Evolutionary conservation across 1,284 basidiomycete species (phyloP), one percentile per base, ranked within the genome.

Genomic region (Apiotrichum gamsii): DNA sequence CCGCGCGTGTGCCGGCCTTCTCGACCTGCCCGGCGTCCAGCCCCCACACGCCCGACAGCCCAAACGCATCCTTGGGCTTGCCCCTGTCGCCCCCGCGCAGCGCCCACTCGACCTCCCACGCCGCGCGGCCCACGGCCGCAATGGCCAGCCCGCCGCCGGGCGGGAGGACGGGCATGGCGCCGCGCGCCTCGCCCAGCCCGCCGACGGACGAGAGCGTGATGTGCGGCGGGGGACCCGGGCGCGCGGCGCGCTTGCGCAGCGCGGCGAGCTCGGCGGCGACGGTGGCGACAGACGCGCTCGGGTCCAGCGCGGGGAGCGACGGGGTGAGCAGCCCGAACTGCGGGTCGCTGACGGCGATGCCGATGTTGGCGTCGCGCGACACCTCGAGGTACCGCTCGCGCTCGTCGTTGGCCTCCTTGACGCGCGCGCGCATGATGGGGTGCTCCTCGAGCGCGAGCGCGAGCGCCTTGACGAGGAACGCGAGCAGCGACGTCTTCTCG

Each of bases 71-170:
- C 11, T 28, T 28, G 11, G 8, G 8, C 78, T 77, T 36, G 38
- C 55, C 53, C 23, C 47, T 51, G 33, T 46, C 49, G 38, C 41
- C 49, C 43, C 60, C 54, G n/a, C 44, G 33, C 4, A 38, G 39
- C 16, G 25, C 43, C 56, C 58, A 63, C 52, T 69, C 69, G 15
- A 62, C 45, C 44, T 64, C 59, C 87, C 87, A 90, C 59, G 77
- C 78, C n/a, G 87, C 86, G 25, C 85, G 69, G 2, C 91, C 91
- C 18, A 96, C 75, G 1, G 89, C 91, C 1, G 89, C 89, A 55
- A 95, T 95, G 2, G 88, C 90, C 0, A 95, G 79, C 0, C 91
- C 89, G 0, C 89, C 89, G 0, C 89, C 90, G 0, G 86, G 86
- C 0, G 94, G 85, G 0, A 95, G 75, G 31, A 94, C 81, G 0